Evolutionary conservation across 2,329 filamentous ascomycete genomes (phyloP).

Genomic region (Pleoardoris graminearum): DNA sequence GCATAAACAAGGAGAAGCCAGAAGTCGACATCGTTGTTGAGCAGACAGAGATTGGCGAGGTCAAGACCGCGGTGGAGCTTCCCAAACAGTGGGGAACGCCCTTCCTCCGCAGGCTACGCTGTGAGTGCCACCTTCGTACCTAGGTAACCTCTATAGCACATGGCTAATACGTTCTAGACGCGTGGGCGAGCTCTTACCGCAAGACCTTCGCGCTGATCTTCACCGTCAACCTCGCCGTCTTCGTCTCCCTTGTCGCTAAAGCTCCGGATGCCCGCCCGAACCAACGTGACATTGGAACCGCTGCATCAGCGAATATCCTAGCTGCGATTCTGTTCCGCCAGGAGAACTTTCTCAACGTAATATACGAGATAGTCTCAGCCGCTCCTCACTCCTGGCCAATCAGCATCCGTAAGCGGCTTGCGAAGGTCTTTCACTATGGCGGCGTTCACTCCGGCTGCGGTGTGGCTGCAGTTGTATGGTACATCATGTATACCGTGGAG

Average conservation of each 20-base stretch:
- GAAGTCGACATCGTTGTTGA: neutral
- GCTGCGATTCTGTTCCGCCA: neutral
- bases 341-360: constrained; percentile 1
- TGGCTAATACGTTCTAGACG: neutral
- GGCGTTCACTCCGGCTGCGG: constrained; percentile 1
- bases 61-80: neutral
- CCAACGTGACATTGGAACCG: constrained; percentile 1
- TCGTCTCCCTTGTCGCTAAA: neutral
- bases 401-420: neutral
- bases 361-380: neutral
- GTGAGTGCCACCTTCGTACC: neutral
- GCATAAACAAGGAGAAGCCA: neutral
- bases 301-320: neutral
- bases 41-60: neutral
- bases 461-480: constrained; percentile 3
- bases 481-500: constrained; percentile 1
- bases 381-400: neutral
- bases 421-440: constrained; percentile 3
- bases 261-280: neutral
- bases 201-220: neutral
- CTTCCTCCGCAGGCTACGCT: neutral
- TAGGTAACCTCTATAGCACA: neutral
- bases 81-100: neutral
- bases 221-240: neutral
- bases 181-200: neutral